Evolutionary conservation across 164 flowering plant species (phyloP).

Genomic region (Litsea cubeba): DNA sequence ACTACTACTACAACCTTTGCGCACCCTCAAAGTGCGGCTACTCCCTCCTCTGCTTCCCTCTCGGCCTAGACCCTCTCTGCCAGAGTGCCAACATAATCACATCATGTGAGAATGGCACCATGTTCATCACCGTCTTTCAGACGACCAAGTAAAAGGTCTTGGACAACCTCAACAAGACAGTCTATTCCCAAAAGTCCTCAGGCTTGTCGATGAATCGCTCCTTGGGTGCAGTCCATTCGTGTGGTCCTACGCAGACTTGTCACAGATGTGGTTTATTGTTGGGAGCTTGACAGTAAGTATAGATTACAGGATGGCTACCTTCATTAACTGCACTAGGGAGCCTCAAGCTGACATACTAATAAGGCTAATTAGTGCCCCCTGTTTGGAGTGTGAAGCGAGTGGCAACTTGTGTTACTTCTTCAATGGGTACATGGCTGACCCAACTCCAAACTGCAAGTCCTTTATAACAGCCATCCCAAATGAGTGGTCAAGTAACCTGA

Average conservation of each 20-base stretch:
- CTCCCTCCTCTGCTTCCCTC: constrained; percentile 1
- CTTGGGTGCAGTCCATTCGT: too few relatives aligned
- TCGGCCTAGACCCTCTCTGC: not conserved
- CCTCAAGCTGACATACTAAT: not conserved
- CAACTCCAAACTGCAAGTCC: too few relatives aligned
- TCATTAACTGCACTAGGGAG: not conserved
- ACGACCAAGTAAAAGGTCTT: not conserved
- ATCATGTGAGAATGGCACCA: not conserved
- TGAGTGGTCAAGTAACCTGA: not conserved
- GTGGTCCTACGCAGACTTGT: not conserved
- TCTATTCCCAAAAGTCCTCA: too few relatives aligned
- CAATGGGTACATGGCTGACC: not conserved
- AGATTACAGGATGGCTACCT: not conserved
- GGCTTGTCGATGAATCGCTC: too few relatives aligned
- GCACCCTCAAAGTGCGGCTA: not conserved
- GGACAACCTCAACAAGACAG: too few relatives aligned
- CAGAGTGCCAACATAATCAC: not conserved
- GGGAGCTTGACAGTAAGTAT: not conserved
- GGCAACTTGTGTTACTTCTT: not conserved
- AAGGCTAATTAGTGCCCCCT: not conserved
- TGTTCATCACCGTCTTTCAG: constrained; percentile 4
- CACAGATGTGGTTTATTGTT: not conserved
- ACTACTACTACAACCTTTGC: constrained; percentile 1
- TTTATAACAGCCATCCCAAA: too few relatives aligned
- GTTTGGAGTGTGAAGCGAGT: not conserved